Evolutionary conservation across 192 early-diverging fungal species (phyloP).

Genomic region (Helicostylum pulchrum): DNA sequence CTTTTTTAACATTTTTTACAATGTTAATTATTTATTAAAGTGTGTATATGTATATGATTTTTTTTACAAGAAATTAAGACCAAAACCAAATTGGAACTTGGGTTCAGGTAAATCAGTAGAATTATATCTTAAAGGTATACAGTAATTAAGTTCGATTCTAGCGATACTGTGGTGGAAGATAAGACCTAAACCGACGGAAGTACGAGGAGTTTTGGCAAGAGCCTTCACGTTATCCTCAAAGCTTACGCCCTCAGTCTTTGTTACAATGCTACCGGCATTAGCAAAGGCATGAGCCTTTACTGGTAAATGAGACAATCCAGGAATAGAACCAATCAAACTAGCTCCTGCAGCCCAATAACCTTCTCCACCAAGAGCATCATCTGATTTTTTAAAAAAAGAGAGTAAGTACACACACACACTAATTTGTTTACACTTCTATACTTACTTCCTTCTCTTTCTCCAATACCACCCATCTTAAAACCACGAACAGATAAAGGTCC

Average conservation of each 20-base stretch:
- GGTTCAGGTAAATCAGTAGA: conserved; percentile 60
- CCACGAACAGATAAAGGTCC: conserved; percentile 85
- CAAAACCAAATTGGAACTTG: conserved; percentile 83
- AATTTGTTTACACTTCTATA: not conserved
- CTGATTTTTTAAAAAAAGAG: conserved; percentile 18
- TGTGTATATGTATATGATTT: no score
- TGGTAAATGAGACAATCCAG: conserved; percentile 57
- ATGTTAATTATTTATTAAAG: no score
- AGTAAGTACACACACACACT: not conserved
- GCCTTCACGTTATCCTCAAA: conserved; percentile 33
- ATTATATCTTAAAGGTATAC: conserved; percentile 66
- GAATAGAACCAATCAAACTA: conserved; percentile 79
- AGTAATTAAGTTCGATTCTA: conserved; percentile 86
- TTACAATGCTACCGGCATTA: conserved; percentile 66
- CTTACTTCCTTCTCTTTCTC: conserved; percentile 74
- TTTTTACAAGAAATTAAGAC: conserved; percentile 70
- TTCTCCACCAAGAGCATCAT: conserved; percentile 85
- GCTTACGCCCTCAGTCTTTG: not conserved
- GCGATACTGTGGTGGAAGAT: conserved; percentile 78
- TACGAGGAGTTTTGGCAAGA: conserved; percentile 59
- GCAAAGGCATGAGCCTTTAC: conserved; percentile 83
- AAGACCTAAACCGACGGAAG: conserved; percentile 78
- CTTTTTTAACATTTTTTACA: no score
- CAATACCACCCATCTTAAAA: conserved; percentile 84
- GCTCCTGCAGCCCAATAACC: conserved; percentile 71